Evolutionary conservation across 2,329 filamentous ascomycete genomes (phyloP).

Genomic region (Paraphaeosphaeria sporulosa): DNA sequence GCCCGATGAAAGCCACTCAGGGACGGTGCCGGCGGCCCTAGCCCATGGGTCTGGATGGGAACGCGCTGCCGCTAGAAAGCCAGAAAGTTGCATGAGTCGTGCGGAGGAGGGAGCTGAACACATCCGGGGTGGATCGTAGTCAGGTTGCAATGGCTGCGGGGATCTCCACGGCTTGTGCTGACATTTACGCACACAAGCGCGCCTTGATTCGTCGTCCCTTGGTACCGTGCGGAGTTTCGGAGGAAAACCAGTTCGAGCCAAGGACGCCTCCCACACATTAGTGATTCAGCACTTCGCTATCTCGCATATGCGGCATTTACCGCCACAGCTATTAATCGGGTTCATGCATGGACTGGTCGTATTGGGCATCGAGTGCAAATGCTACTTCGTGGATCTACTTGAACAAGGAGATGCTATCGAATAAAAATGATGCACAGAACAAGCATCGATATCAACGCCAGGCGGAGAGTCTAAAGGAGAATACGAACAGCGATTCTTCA

Average conservation of each 20-base stretch:
- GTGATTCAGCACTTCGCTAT: constrained; percentile 8
- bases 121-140: constrained; percentile 16
- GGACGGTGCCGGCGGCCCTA: constrained; percentile 10
- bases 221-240: constrained; percentile 21
- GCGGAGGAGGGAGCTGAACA: neutral
- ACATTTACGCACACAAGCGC: neutral
- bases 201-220: constrained; percentile 33
- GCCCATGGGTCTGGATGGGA: constrained; percentile 23
- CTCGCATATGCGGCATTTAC: constrained; percentile 6
- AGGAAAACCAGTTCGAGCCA: constrained; percentile 14
- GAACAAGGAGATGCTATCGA: neutral
- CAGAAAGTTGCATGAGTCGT: constrained; percentile 18
- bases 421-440: neutral
- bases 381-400: neutral
- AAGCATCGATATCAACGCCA: constrained; percentile 5
- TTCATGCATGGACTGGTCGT: neutral
- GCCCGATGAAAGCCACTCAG: constrained; percentile 11
- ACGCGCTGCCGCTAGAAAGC: constrained; percentile 4
- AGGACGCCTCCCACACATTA: constrained; percentile 12
- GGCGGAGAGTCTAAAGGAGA: constrained; percentile 18
- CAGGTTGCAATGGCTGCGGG: constrained; percentile 4
- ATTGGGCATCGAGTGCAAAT: neutral
- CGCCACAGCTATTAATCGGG: neutral
- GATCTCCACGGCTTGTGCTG: constrained; percentile 3
- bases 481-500: constrained; percentile 13